Evolutionary conservation across 129 eudicot genomes (phyloP).

Genomic region (Flaveria trinervia): DNA sequence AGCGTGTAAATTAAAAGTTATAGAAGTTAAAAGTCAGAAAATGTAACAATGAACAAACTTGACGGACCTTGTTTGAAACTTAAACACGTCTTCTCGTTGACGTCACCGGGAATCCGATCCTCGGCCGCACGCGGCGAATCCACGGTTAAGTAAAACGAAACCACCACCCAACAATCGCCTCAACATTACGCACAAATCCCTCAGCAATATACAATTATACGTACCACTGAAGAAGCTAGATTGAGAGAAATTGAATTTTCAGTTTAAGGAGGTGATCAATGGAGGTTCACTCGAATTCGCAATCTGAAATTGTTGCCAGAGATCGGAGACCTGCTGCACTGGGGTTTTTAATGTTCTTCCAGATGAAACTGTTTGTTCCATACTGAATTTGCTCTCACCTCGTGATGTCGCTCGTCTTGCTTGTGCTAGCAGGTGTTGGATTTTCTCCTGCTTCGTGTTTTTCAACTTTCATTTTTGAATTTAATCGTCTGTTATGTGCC

Average conservation of each 20-base stretch:
- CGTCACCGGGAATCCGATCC: slow-evolving; percentile 40
- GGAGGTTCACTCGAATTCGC: slow-evolving; percentile 30
- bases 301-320: slow-evolving; percentile 21
- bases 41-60: slow-evolving; percentile 6
- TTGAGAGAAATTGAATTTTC: not conserved
- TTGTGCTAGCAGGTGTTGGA: slow-evolving; percentile 75
- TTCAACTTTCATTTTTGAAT: not conserved
- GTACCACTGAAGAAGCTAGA: slow-evolving; percentile 9
- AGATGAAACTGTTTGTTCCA: slow-evolving; percentile 62
- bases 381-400: slow-evolving; percentile 56
- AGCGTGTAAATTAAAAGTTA: too few species aligned
- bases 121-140: slow-evolving; percentile 36
- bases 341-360: slow-evolving; percentile 62
- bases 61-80: not conserved
- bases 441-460: not conserved
- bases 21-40: slow-evolving; percentile 8
- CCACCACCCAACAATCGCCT: slow-evolving; percentile 31
- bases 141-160: slow-evolving; percentile 28
- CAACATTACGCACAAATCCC: slow-evolving; percentile 32
- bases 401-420: slow-evolving; percentile 82
- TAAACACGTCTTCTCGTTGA: slow-evolving; percentile 16
- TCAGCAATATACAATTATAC: not conserved
- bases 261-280: slow-evolving; percentile 24
- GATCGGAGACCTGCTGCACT: slow-evolving; percentile 75
- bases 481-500: not conserved